Base-by-base conservation (phyloP, 768 basidiomycete genomes). In the Lactarius evosmus region DNA sequence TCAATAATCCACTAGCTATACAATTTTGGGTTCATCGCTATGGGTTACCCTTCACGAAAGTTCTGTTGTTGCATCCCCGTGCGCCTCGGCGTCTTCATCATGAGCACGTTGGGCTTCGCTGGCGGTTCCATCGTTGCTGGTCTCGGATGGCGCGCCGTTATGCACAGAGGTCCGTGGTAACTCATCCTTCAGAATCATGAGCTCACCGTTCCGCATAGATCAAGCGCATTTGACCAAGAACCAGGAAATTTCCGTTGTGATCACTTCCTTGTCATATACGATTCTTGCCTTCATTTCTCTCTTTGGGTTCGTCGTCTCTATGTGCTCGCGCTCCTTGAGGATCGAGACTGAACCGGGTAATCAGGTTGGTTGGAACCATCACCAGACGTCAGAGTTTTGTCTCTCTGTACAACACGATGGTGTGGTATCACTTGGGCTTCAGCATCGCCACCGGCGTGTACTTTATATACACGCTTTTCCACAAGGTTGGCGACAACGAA, bases 21-120 rank as follows among this genome's bases (percentile, higher is more conserved):
- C 52, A 29, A 56, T 33, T 19, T 30, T 6, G 7, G 50, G 4
- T 32, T 50, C 29, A 12, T 36, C 12, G 19, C n/a, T 17, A 83
- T 83, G 82, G 75, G 68, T 67, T 77, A 80, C 75, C 81, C 78
- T 64, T 79, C 82, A 22, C 80, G 80, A 67, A 83, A 75, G 70
- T 86, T 86, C 73, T 85, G 83, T 74, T 85, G 82, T 74, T 86
- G 84, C 75, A 78, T 86, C 70, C 86, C 85, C 32, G 85, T 86
- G 71, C 80, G 85, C 69, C 77, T 84, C 60, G 85, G 85, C 64
- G 83, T 86, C 49, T 83, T 85, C 72, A 82, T 85, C 44, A 71
- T 86, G 63, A 76, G 79, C 59, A 69, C 83, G 64, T 65, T 78
- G n/a, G 77, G 76, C 50, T 62, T 79, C 30, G 62, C 77, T 51